Evolutionary conservation across 345 rosid species (phyloP).

Genomic region (Trapa incisa): DNA sequence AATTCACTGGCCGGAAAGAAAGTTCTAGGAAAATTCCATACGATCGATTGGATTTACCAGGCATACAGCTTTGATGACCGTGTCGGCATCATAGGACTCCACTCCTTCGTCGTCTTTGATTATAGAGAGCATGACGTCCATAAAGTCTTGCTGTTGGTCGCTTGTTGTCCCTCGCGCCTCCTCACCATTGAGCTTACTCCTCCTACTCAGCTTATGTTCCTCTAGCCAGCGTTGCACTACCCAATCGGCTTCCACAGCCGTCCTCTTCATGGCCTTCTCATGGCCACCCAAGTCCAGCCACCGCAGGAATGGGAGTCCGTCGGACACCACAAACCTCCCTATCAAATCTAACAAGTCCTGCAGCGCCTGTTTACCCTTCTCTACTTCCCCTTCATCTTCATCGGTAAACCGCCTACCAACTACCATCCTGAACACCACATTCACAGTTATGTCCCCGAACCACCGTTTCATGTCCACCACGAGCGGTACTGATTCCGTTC

Average conservation of each 20-base stretch:
- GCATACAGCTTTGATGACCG: constrained; percentile 20
- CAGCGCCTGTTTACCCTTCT: constrained; percentile 7
- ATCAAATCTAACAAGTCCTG: constrained; percentile 4
- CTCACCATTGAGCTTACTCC: neutral
- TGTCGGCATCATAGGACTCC: constrained; percentile 11
- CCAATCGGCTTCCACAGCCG: constrained; percentile 13
- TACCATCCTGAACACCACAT: constrained; percentile 16
- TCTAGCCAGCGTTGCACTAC: constrained; percentile 21
- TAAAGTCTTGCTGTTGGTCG: constrained; percentile 19
- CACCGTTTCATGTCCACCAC: constrained; percentile 19
- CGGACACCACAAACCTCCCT: constrained; percentile 20
- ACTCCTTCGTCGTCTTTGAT: constrained; percentile 5
- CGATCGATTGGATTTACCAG: constrained; percentile 5
- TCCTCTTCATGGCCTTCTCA: constrained; percentile 21
- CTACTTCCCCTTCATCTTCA: neutral
- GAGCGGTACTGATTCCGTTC: neutral
- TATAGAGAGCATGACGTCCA: constrained; percentile 18
- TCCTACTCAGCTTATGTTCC: constrained; percentile 24
- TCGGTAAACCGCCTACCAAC: constrained; percentile 11
- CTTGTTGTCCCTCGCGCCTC: neutral
- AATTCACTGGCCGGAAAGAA: no score
- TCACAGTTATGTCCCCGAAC: constrained; percentile 16
- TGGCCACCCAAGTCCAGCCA: constrained; percentile 25
- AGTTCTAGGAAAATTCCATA: no score
- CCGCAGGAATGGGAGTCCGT: constrained; percentile 20